These are phyloP conservation scores for Beta vulgaris DNA, from an alignment of 148 eudicot genomes.

Conservation along the genomic window DNA sequence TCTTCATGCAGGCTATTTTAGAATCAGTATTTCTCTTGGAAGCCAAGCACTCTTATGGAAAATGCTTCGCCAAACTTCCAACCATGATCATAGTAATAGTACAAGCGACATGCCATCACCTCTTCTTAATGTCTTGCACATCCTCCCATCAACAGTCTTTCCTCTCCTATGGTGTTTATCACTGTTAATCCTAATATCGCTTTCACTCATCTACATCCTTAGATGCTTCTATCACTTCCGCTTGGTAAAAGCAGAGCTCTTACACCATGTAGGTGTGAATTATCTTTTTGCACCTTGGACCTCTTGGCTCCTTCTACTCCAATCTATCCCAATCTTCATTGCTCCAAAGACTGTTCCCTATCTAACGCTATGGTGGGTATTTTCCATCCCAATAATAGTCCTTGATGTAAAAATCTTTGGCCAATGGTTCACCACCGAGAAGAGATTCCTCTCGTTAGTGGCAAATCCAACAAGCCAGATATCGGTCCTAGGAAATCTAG, in stretches of 20 bases:
- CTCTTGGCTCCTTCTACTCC: slow-evolving; percentile 42
- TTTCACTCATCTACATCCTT: slow-evolving; percentile 42
- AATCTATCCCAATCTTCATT: slow-evolving; percentile 29
- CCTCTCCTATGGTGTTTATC: slow-evolving; percentile 45
- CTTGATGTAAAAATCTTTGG: slow-evolving; percentile 64
- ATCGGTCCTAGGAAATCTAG: slow-evolving; percentile 52
- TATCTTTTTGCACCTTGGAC: slow-evolving; percentile 44
- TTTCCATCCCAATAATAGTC: slow-evolving; percentile 42
- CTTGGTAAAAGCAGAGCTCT: slow-evolving; percentile 48
- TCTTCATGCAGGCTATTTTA: slow-evolving; percentile 61
- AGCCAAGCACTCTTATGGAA: slow-evolving; percentile 53
- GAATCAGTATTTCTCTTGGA: slow-evolving; percentile 49
- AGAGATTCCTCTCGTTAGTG: slow-evolving; percentile 42
- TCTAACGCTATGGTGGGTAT: slow-evolving; percentile 41
- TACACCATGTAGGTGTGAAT: slow-evolving; percentile 38
- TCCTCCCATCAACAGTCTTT: slow-evolving; percentile 31
- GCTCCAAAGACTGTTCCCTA: slow-evolving; percentile 12
- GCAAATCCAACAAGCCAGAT: slow-evolving; percentile 63
- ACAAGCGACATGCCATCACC: slow-evolving; percentile 9
- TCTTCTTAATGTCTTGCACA: slow-evolving; percentile 23
- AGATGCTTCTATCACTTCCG: slow-evolving; percentile 44
- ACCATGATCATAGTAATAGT: neutral
- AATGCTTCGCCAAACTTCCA: slow-evolving; percentile 31
- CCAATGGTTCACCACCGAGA: slow-evolving; percentile 62
- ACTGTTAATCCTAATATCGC: slow-evolving; percentile 25